These are phyloP conservation scores for Ophiostoma angusticollis DNA, from an alignment of 2,329 filamentous ascomycete species.

Conservation along the genomic window DNA sequence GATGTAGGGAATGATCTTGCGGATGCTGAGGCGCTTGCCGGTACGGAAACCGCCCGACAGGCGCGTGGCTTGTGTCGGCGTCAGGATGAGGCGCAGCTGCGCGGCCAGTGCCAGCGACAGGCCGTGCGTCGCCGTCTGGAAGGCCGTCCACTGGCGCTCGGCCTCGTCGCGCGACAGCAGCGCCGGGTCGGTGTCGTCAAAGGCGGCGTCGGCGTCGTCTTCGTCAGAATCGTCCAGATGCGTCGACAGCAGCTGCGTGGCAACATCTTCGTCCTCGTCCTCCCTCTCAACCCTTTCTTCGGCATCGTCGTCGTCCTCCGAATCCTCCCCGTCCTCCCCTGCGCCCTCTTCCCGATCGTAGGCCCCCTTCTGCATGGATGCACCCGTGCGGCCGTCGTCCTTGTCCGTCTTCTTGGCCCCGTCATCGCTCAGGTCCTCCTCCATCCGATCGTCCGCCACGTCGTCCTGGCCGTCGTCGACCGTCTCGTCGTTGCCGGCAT, in stretches of 20 bases:
- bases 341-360: conserved; percentile 28
- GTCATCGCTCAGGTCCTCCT: conserved; percentile 21
- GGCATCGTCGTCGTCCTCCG: conserved; percentile 33
- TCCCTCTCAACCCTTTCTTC: conserved; percentile 40
- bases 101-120: conserved; percentile 85
- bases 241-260: conserved; percentile 52
- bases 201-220: conserved; percentile 11
- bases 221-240: conserved; percentile 56
- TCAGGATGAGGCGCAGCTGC: conserved; percentile 88
- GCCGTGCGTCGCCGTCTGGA: conserved; percentile 72
- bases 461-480: conserved; percentile 32
- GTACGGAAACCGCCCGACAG: conserved; percentile 94
- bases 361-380: conserved; percentile 46
- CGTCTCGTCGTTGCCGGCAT: conserved; percentile 38
- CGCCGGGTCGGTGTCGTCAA: conserved; percentile 23
- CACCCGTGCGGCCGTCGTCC: conserved; percentile 46
- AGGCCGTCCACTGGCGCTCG: conserved; percentile 68
- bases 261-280: conserved; percentile 36
- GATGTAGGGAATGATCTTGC: conserved; percentile 98
- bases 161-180: conserved; percentile 42
- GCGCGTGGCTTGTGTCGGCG: conserved; percentile 88
- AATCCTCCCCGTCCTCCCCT: conserved; percentile 9
- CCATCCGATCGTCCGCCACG: conserved; percentile 26
- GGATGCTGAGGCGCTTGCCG: conserved; percentile 96
- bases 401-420: conserved; percentile 26